Base-by-base conservation (phyloP, 2,329 filamentous ascomycete genomes). In the Venturia pyrina region DNA sequence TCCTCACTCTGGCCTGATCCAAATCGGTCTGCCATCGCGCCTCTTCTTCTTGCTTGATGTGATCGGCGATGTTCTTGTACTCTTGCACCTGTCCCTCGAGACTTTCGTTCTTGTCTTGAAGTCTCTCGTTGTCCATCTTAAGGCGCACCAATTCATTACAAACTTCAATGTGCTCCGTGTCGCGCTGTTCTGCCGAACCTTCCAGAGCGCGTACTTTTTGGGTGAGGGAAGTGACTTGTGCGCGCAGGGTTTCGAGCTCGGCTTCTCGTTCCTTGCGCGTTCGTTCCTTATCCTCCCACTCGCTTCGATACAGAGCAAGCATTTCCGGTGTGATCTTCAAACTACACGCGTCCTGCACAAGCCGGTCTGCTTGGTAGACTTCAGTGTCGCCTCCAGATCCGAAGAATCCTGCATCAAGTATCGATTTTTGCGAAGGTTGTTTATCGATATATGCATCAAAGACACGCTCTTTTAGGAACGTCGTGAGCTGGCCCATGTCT, bases 391-490 rank as follows among this genome's bases (percentile, higher is more conserved):
- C 90, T 8, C 46, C 46, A 32, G 91, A 93, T 74, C 95, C 95
- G 73, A 99, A 99, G 81, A 99, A 99, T 17, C 95, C 95, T 56
- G 92, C 96, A 76, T 99, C 95, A 0, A 98, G 85, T 61, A 99
- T 89, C 19, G 92, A 96, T 63, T 88, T 92, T n/a, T 92, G 88
- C 2, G 92, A 96, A 0, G 95, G 95, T 8, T 92, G 86, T 71
- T 92, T 90, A 77, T 99, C 95, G 69, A 99, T 97, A 76, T 99
- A 99, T 48, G 92, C 92, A 73, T 99, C 95, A 69, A 99, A 99
- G 0, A 99, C 74, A 70, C 89, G 90, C 76, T 99, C 95, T 75
- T 97, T 96, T 34, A 99, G 81, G 78, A 96, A 97, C 3, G 85
- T 89, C 0, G 92, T 96, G 62, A 99, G 82, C 53, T 90, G 86